Evolutionary conservation across 495 filamentous ascomycete genomes (phyloP).

Genomic region (Neurospora sp.): DNA sequence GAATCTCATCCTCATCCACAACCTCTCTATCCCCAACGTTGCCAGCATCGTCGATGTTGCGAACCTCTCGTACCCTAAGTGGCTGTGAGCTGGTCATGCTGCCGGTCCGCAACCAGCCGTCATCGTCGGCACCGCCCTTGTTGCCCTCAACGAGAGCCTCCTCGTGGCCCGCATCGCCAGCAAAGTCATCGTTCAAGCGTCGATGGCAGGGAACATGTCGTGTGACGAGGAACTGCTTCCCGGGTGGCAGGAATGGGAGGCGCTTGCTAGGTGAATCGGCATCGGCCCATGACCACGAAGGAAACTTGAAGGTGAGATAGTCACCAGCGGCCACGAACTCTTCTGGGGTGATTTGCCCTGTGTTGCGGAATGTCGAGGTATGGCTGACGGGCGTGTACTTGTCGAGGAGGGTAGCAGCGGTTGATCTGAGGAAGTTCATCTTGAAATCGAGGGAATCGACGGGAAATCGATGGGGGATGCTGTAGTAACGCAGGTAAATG

Average conservation of each 20-base stretch:
- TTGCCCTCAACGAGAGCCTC: conserved; percentile 69
- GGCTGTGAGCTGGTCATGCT: conserved; percentile 62
- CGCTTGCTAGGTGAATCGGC: conserved; percentile 69
- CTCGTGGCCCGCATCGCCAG: conserved; percentile 72
- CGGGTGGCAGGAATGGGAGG: conserved; percentile 69
- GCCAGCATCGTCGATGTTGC: conserved; percentile 73
- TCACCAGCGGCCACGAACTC: conserved; percentile 95
- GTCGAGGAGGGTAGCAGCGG: conserved; percentile 77
- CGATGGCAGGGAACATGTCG: conserved; percentile 87
- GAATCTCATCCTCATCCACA: conserved; percentile 80
- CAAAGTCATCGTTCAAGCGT: conserved; percentile 86
- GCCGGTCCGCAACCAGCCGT: conserved; percentile 87
- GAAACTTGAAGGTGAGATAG: conserved; percentile 98
- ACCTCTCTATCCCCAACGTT: conserved; percentile 64
- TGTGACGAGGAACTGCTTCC: conserved; percentile 93
- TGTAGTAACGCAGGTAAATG: background rate
- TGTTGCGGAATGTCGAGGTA: conserved; percentile 85
- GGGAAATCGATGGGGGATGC: background rate
- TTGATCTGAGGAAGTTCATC: conserved; percentile 62
- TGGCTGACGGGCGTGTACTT: conserved; percentile 77
- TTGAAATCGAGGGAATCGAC: conserved; percentile 3
- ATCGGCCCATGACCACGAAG: conserved; percentile 95
- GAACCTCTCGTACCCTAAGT: conserved; percentile 64
- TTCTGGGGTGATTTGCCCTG: conserved; percentile 92
- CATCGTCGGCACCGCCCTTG: conserved; percentile 53